Evolutionary conservation across 2,329 filamentous ascomycete genomes (phyloP).

Genomic region (Arachnopeziza araneosa): DNA sequence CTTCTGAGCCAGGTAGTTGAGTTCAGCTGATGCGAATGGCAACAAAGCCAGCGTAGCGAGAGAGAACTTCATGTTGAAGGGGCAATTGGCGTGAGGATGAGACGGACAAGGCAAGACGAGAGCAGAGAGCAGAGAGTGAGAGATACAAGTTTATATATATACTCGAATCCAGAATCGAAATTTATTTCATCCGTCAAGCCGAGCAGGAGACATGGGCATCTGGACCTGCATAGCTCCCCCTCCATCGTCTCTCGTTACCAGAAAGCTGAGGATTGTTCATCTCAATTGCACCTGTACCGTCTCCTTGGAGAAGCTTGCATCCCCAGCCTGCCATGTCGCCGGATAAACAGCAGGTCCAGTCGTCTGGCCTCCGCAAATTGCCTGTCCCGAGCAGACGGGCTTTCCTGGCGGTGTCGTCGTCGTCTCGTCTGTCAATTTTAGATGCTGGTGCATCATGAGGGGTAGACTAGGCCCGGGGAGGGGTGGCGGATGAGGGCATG

Average conservation of each 20-base stretch:
- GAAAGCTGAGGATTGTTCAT: background rate
- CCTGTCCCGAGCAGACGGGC: background rate
- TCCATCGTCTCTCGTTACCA: background rate
- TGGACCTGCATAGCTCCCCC: background rate
- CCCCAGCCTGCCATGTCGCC: background rate
- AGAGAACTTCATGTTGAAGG: slow-evolving; percentile 16
- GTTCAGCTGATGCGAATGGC: slow-evolving; percentile 32
- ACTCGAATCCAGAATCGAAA: background rate
- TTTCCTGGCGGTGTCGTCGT: background rate
- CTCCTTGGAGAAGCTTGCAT: background rate
- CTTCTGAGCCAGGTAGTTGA: slow-evolving; percentile 48
- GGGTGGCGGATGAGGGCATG: background rate
- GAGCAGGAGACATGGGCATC: background rate
- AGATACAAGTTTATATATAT: background rate
- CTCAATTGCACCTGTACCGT: background rate
- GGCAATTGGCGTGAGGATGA: background rate
- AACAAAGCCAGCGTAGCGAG: slow-evolving; percentile 7
- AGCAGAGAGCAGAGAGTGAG: background rate
- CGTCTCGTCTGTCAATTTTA: background rate
- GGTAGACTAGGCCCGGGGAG: background rate
- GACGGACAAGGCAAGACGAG: background rate
- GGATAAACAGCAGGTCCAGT: background rate
- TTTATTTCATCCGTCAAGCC: background rate
- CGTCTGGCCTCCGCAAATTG: background rate
- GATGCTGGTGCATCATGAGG: background rate